Conservation (phyloP, 495 filamentous ascomycete species). For the Lophiotrema nucula region DNA sequence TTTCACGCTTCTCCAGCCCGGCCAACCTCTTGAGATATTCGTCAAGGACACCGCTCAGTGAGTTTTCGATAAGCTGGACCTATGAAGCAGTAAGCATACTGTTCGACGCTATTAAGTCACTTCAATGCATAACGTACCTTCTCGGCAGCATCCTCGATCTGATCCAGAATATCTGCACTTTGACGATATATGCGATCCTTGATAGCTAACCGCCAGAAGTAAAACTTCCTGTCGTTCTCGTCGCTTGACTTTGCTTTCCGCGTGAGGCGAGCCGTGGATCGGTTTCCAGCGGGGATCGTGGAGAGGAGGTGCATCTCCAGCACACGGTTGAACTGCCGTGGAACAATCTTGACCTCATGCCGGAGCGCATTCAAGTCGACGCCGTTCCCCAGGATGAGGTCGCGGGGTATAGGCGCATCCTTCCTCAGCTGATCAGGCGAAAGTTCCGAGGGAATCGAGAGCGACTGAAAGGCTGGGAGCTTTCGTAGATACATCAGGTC, state of each 20-base stretch:
- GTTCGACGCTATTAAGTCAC: too few relatives aligned
- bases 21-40: constrained; percentile 73
- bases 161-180: constrained; percentile 71
- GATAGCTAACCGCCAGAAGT: constrained; percentile 77
- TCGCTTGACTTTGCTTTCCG: constrained; percentile 54
- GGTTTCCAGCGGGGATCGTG: constrained; percentile 62
- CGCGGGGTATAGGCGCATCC: constrained; percentile 54
- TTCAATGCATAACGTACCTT: too few relatives aligned
- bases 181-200: constrained; percentile 81
- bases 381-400: constrained; percentile 59
- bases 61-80: constrained; percentile 81
- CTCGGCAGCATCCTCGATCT: constrained; percentile 68
- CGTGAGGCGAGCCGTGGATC: constrained; percentile 57
- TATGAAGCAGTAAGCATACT: too few relatives aligned
- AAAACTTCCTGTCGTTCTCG: constrained; percentile 63
- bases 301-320: constrained; percentile 88
- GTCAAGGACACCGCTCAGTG: constrained; percentile 71
- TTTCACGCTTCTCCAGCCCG: constrained; percentile 47
- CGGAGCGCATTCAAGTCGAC: constrained; percentile 59
- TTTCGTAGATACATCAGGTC: constrained; percentile 69
- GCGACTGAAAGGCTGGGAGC: constrained; percentile 51
- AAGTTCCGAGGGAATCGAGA: constrained; percentile 53
- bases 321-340: constrained; percentile 82
- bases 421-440: constrained; percentile 31
- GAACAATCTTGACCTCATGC: constrained; percentile 68